These are phyloP conservation scores for Aciculosporium take DNA, from an alignment of 2,329 filamentous ascomycete genomes.

Conservation along the genomic window DNA sequence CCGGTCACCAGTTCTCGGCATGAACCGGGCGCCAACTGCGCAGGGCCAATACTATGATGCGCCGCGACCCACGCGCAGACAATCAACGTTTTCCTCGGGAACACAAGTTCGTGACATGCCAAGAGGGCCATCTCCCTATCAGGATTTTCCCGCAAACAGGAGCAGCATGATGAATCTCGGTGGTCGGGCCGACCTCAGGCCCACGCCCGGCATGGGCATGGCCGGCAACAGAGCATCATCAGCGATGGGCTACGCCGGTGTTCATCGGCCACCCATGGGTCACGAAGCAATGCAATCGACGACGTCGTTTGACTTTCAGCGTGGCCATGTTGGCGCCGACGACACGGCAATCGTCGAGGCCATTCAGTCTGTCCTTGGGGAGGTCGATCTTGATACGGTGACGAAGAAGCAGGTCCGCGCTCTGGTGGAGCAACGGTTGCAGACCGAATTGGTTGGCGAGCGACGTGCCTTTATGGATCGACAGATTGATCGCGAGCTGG, in stretches of 20 bases:
- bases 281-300: slow-evolving; percentile 34
- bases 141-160: slow-evolving; percentile 35
- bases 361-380: slow-evolving; percentile 66
- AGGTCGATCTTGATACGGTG: slow-evolving; percentile 90
- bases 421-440: slow-evolving; percentile 82
- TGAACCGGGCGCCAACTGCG: slow-evolving; percentile 30
- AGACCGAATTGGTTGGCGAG: slow-evolving; percentile 77
- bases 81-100: slow-evolving; percentile 58
- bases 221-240: slow-evolving; percentile 25
- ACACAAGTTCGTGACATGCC: slow-evolving; percentile 29
- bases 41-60: slow-evolving; percentile 34
- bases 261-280: slow-evolving; percentile 31
- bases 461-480: slow-evolving; percentile 79
- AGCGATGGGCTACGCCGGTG: slow-evolving; percentile 32
- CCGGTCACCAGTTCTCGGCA: slow-evolving; percentile 60
- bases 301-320: slow-evolving; percentile 46
- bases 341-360: slow-evolving; percentile 71
- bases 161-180: slow-evolving; percentile 50
- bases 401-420: slow-evolving; percentile 95
- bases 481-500: slow-evolving; percentile 85
- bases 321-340: slow-evolving; percentile 50
- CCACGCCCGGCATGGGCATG: slow-evolving; percentile 24
- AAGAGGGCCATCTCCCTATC: slow-evolving; percentile 42
- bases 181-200: slow-evolving; percentile 32
- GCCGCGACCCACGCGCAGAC: slow-evolving; percentile 42